These are phyloP conservation scores for Erodium maritimum DNA, from an alignment of 345 rosid genomes.

Conservation along the genomic window DNA sequence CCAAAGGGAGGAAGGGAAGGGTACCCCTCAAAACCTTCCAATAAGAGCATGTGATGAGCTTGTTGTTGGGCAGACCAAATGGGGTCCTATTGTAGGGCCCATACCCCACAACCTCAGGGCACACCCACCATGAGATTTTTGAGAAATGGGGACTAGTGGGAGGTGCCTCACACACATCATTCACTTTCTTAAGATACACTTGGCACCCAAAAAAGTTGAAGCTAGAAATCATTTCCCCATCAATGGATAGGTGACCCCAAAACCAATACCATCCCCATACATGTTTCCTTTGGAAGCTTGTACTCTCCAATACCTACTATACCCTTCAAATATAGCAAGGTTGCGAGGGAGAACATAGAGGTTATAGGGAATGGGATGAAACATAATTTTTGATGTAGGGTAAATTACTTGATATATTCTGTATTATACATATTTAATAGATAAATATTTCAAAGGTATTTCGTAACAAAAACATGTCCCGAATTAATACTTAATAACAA, in stretches of 20 bases:
- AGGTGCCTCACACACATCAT: not conserved
- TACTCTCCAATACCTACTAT: not conserved
- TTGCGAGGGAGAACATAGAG: not conserved
- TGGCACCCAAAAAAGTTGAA: constrained; percentile 14
- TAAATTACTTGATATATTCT: no score
- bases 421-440: no score
- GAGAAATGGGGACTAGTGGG: constrained; percentile 5
- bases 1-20: constrained; percentile 12
- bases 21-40: constrained; percentile 20
- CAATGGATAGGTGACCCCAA: constrained; percentile 14
- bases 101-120: constrained; percentile 8
- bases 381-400: no score
- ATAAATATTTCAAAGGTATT: no score
- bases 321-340: not conserved
- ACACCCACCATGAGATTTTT: not conserved
- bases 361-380: not conserved
- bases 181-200: constrained; percentile 22
- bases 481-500: no score
- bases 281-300: not conserved
- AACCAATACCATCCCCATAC: constrained; percentile 6
- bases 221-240: constrained; percentile 18
- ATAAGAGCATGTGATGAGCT: constrained; percentile 59
- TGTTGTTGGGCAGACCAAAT: constrained; percentile 40
- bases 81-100: constrained; percentile 33
- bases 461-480: no score